phyloP scores from a whole-genome alignment of 2,329 filamentous ascomycete species.

The Nigrograna mackinnonii region DNA sequence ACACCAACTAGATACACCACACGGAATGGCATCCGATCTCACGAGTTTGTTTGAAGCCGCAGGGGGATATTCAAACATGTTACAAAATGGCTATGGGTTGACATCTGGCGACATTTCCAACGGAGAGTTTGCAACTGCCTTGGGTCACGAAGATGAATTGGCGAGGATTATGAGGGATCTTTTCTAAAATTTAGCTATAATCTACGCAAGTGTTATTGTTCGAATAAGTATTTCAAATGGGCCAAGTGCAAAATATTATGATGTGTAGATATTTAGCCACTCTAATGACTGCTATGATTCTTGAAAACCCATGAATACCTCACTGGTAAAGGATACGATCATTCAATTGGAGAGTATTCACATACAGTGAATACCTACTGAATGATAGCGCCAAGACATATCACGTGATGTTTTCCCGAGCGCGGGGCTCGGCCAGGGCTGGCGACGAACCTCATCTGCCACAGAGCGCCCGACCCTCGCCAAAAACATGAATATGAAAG shows the following conservation, averaged over 20 bases:
- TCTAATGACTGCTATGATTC: no score
- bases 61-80: slow-evolving; percentile 53
- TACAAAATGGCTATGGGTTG: slow-evolving; percentile 31
- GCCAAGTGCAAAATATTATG: no score
- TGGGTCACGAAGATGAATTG: slow-evolving; percentile 63
- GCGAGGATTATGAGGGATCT: slow-evolving; percentile 62
- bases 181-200: no score
- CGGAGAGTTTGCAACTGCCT: slow-evolving; percentile 47
- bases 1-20: slow-evolving; percentile 51
- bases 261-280: no score
- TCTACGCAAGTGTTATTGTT: no score
- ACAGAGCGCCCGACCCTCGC: slow-evolving; percentile 7
- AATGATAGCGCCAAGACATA: slow-evolving; percentile 1
- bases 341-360: no score
- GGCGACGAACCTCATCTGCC: slow-evolving; percentile 7
- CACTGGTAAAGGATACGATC: no score
- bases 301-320: no score
- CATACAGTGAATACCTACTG: no score
- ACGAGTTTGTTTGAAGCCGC: slow-evolving; percentile 67
- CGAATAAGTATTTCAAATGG: no score
- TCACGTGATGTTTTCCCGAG: slow-evolving; percentile 6
- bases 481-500: slow-evolving; percentile 15
- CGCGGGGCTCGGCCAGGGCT: slow-evolving; percentile 5
- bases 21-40: slow-evolving; percentile 65
- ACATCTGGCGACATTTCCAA: slow-evolving; percentile 39